Evolutionary conservation across 495 filamentous ascomycete genomes (phyloP), one percentile per base, ranked within the genome.

Genomic region (Jackrogersella minutella): DNA sequence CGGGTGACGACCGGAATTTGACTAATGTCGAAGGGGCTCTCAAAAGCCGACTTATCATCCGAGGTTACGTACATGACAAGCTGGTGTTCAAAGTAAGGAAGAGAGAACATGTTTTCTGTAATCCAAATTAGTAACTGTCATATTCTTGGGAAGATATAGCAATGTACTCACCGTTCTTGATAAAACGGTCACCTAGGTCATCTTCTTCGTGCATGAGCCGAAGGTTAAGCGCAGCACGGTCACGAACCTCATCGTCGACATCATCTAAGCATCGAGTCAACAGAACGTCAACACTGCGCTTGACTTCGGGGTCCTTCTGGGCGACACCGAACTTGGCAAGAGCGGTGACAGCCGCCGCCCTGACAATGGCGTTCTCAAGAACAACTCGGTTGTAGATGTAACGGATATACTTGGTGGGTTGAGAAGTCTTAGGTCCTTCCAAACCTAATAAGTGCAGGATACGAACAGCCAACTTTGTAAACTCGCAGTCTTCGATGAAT

Each of bases 321-420:
- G 93, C 93, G 53, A 98, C 93, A 68, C 95, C 96, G 75, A 98
- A 98, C 77, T 98, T 99, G 62, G 94, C 93, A 58, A 99, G 74
- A 6, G 95, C 95, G 14, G 95, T 97, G 37, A 97, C 95, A 22
- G 95, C 96, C 16, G 95, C 96, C 34, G 95, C 95, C 62, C 95
- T 88, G 37, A 99, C 93, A 62, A 97, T 91, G 21, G 95, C 92
- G 74, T 98, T 99, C 80, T 99, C 95, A 22, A 99, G 80, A 21
- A 98, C 96, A 16, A 99, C 95, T 31, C 95, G 89, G 81, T 99
- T 99, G 79, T 99, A 99, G 69, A 99, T 98, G 77, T 99, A 99
- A 10, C 95, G 91, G 73, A 99, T 96, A 69, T 97, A 99, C 82
- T 98, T 98, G 55, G 93, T 98, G 2, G 95, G 96, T 67, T 97